A percentile compares a stretch with the other conserved stretches of the same genome.
phyloP scores from a whole-genome alignment of 768 basidiomycete genomes.

The Trametes maxima region DNA sequence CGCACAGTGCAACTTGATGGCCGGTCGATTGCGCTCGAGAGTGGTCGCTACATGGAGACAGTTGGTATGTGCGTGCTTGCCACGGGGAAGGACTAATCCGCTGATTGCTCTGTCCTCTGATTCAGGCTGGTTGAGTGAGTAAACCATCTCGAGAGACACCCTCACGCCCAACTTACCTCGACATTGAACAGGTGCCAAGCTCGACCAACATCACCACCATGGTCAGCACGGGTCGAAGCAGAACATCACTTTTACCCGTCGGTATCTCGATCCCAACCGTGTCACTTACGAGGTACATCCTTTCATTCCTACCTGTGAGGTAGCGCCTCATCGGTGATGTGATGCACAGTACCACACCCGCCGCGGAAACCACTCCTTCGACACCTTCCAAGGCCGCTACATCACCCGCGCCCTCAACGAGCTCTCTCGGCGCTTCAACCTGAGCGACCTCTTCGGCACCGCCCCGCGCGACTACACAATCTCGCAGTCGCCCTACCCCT shows the following conservation, averaged over 20 bases:
- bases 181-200: constrained; percentile 46
- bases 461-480: constrained; percentile 79
- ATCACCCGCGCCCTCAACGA: constrained; percentile 59
- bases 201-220: constrained; percentile 42
- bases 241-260: constrained; percentile 63
- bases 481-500: constrained; percentile 65
- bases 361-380: constrained; percentile 54
- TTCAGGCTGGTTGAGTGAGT: constrained; percentile 64
- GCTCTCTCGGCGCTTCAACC: constrained; percentile 60
- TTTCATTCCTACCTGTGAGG: neutral
- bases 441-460: constrained; percentile 64
- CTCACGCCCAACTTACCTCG: neutral
- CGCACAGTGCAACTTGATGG: constrained; percentile 62
- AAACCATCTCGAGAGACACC: neutral
- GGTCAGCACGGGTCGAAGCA: constrained; percentile 41
- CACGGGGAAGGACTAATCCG: neutral
- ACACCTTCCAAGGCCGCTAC: constrained; percentile 53
- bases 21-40: constrained; percentile 78
- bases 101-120: neutral
- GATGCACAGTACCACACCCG: constrained; percentile 63
- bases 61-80: constrained; percentile 52
- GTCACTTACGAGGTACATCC: constrained; percentile 64
- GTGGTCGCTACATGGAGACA: constrained; percentile 93
- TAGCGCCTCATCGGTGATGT: too few species aligned
- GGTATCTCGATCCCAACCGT: constrained; percentile 81